Evolutionary conservation across 352 stramenopile species (phyloP).

Genomic region (Phytopythium delawarense): DNA sequence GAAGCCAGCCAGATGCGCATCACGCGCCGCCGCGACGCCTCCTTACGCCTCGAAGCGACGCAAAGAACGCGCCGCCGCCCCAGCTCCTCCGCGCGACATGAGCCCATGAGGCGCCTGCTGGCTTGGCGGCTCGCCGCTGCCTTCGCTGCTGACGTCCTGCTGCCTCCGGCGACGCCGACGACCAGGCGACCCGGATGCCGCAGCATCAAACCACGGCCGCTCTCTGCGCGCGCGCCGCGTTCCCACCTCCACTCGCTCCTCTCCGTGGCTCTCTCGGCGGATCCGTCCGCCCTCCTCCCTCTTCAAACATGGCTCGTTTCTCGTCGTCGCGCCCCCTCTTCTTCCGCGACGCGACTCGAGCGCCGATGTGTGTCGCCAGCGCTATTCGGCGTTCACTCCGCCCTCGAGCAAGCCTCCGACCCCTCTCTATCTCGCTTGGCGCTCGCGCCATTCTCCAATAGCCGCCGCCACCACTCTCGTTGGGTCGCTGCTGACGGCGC

Average conservation of each 20-base stretch:
- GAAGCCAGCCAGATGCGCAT: conserved; percentile 1
- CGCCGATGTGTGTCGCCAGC: not conserved
- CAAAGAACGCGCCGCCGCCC: not conserved
- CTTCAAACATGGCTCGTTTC: conserved; percentile 9
- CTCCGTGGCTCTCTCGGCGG: not conserved
- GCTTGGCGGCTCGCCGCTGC: not conserved
- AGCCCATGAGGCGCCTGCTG: not conserved
- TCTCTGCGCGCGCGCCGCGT: conserved; percentile 3
- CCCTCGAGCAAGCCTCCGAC: too few relatives aligned
- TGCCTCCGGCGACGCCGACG: not conserved
- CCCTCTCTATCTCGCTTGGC: conserved; percentile 2
- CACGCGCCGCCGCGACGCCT: not conserved
- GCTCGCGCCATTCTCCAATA: not conserved
- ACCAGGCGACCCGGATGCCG: not conserved
- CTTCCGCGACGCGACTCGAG: not conserved
- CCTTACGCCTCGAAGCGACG: too few relatives aligned
- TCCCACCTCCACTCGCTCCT: conserved; percentile 5
- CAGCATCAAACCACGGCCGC: not conserved
- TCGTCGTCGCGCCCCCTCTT: not conserved
- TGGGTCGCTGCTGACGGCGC: not conserved
- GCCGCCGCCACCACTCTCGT: not conserved
- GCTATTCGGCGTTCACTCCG: not conserved
- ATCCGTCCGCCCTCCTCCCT: conserved; percentile 2
- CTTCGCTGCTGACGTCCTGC: not conserved
- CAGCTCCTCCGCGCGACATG: not conserved